Percentiles rank a stretch among this genome's conserved stretches.
phyloP scores from a whole-genome alignment of 805 yeast species.

The Zygosaccharomyces kombuchaensis region DNA sequence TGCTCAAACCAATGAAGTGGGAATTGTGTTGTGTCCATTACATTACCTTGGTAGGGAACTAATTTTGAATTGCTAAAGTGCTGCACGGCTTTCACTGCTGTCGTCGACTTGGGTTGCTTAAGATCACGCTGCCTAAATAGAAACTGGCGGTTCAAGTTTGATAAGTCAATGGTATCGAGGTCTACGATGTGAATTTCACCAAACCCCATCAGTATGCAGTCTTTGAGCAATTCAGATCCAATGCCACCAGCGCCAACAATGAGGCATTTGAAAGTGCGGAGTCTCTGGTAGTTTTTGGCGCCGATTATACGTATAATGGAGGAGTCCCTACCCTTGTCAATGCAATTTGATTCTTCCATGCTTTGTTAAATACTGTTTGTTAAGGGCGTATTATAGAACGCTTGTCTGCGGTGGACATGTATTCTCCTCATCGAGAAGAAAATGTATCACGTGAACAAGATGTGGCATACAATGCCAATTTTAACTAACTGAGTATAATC shows the following conservation, averaged over 20 bases:
- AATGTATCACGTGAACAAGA: no score
- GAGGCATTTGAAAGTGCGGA: conserved; percentile 51
- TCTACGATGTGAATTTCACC: conserved; percentile 92
- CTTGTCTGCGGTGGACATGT: no score
- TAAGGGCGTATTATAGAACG: no score
- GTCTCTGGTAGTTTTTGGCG: conserved; percentile 21
- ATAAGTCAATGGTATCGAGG: conserved; percentile 88
- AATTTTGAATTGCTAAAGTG: conserved; percentile 63
- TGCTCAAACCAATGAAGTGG: conserved; percentile 72
- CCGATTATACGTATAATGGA: conserved; percentile 29
- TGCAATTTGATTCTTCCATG: background rate
- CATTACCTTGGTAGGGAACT: conserved; percentile 79
- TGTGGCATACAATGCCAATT: no score
- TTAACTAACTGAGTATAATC: no score
- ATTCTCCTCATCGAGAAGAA: background rate
- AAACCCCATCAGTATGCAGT: conserved; percentile 70
- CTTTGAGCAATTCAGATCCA: conserved; percentile 86
- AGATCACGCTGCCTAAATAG: conserved; percentile 86
- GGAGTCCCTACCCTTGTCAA: conserved; percentile 21
- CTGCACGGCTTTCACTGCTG: conserved; percentile 79
- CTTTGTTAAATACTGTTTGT: no score
- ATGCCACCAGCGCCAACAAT: conserved; percentile 97
- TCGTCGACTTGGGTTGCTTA: conserved; percentile 78
- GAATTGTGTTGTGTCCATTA: conserved; percentile 70
- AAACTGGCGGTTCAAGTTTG: conserved; percentile 91